Evolutionary conservation across 2,329 filamentous ascomycete species (phyloP).

Genomic region (Thielaviopsis musarum): DNA sequence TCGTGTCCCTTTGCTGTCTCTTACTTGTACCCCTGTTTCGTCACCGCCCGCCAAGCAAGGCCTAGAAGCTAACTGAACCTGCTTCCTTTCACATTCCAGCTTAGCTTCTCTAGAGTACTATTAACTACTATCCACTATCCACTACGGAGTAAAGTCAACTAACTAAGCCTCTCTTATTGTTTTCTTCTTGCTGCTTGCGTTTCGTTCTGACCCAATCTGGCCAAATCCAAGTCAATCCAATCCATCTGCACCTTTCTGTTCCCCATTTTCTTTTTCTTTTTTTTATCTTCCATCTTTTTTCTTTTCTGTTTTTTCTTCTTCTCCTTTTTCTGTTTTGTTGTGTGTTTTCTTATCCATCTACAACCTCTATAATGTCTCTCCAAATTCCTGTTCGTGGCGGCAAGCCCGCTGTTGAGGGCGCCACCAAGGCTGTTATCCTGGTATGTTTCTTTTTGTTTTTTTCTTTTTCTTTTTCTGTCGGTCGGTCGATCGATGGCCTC

Average conservation of each 20-base stretch:
- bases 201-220: background rate
- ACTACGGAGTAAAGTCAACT: background rate
- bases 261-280: background rate
- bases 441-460: conserved; percentile 29
- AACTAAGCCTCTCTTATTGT: background rate
- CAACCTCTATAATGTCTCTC: conserved; percentile 5
- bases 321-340: conserved; percentile 1
- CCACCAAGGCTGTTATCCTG: conserved; percentile 82
- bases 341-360: background rate
- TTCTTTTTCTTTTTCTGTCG: background rate
- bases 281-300: conserved; percentile 1
- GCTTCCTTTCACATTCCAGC: no score
- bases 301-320: background rate
- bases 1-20: no score
- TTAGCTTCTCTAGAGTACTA: no score
- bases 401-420: conserved; percentile 29
- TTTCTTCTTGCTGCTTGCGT: background rate
- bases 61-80: background rate
- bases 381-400: conserved; percentile 36
- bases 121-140: no score
- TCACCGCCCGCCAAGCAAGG: conserved; percentile 1
- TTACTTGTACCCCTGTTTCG: background rate
- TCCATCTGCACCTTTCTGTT: background rate
- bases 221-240: background rate
- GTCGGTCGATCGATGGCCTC: background rate